A percentile compares a stretch with the other conserved stretches of the same genome.
These are phyloP conservation scores for Neurospora crassa DNA, from an alignment of 2,329 filamentous ascomycete species.

Conservation along the genomic window DNA sequence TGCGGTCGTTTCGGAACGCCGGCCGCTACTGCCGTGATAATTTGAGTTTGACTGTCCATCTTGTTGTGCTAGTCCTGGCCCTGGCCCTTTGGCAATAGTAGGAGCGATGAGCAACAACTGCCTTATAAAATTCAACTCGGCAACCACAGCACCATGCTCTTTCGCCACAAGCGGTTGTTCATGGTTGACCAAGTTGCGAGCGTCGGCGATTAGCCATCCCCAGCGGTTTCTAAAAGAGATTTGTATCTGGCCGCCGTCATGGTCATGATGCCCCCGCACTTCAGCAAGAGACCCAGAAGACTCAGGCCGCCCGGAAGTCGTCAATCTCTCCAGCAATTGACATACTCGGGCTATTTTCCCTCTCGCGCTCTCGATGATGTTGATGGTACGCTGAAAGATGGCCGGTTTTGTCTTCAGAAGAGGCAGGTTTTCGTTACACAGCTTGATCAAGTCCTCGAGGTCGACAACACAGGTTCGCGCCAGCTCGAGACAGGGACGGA, in stretches of 20 bases:
- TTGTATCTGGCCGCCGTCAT: background rate
- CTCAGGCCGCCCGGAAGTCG: background rate
- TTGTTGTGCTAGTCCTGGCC: background rate
- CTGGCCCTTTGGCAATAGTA: background rate
- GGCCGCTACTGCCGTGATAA: background rate
- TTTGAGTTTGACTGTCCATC: background rate
- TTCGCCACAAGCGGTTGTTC: slow-evolving; percentile 4
- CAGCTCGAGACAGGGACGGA: slow-evolving; percentile 23
- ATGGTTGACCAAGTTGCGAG: slow-evolving; percentile 1
- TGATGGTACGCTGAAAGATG: slow-evolving; percentile 21
- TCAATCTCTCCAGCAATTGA: background rate
- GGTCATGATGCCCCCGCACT: background rate
- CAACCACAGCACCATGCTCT: slow-evolving; percentile 4
- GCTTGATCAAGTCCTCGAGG: slow-evolving; percentile 24
- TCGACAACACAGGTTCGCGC: slow-evolving; percentile 24
- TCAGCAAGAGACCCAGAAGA: background rate
- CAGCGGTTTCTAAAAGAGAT: background rate
- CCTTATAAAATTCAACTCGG: slow-evolving; percentile 5
- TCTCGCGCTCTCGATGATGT: slow-evolving; percentile 21
- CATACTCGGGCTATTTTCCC: background rate
- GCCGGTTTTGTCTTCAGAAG: slow-evolving; percentile 17
- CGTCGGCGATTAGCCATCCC: background rate
- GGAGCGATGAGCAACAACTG: slow-evolving; percentile 5
- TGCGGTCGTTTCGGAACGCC: background rate
- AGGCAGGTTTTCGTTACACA: slow-evolving; percentile 20